These are phyloP conservation scores for Solanum aculeatissimum DNA, from an alignment of 305 asterid species.

Conservation along the genomic window DNA sequence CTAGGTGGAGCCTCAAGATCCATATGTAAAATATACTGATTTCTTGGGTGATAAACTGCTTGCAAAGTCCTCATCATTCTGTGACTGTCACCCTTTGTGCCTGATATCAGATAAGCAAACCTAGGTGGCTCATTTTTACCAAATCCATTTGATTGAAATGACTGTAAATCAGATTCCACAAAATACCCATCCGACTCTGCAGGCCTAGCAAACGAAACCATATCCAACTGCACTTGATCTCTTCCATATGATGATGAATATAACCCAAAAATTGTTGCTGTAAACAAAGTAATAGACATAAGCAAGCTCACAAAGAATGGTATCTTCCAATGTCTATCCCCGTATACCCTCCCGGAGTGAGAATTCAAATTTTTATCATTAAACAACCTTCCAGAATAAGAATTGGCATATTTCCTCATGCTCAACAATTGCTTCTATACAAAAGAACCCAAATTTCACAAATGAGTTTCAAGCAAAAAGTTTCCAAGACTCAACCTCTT, in stretches of 20 bases:
- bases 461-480: not conserved
- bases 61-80: conserved; percentile 90
- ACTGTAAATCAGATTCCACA: conserved; percentile 61
- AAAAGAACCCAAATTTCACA: not conserved
- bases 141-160: conserved; percentile 19
- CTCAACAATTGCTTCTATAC: conserved; percentile 6
- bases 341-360: conserved; percentile 57
- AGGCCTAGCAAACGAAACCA: conserved; percentile 22
- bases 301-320: conserved; percentile 56
- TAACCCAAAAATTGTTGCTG: conserved; percentile 42
- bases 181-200: conserved; percentile 41
- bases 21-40: conserved; percentile 93
- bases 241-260: conserved; percentile 36
- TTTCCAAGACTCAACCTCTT: not conserved
- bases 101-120: conserved; percentile 90
- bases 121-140: conserved; percentile 57
- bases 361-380: conserved; percentile 62
- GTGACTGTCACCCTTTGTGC: conserved; percentile 88
- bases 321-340: conserved; percentile 76
- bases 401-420: conserved; percentile 47
- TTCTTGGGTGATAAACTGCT: conserved; percentile 90
- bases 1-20: conserved; percentile 95
- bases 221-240: conserved; percentile 33
- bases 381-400: conserved; percentile 60
- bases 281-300: conserved; percentile 52